These are phyloP conservation scores for Lotus japonicus DNA, from an alignment of 306 rosid genomes.

Conservation along the genomic window DNA sequence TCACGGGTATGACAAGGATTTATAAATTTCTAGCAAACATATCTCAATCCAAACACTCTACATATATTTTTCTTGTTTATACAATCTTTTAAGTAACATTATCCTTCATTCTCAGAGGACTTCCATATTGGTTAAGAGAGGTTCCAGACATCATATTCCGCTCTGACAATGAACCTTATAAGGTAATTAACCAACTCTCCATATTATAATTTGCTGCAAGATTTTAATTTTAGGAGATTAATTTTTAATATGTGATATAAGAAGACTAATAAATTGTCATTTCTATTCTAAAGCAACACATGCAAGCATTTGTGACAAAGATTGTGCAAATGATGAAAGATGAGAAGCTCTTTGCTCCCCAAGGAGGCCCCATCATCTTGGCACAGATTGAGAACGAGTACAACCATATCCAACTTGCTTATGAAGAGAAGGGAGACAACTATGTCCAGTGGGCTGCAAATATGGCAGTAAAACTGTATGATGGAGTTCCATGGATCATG, in stretches of 20 bases:
- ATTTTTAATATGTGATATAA: no score
- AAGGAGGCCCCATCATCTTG: conserved; percentile 90
- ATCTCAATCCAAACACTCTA: no score
- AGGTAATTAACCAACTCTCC: conserved; percentile 32
- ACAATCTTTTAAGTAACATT: no score
- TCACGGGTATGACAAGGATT: conserved; percentile 51
- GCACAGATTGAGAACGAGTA: conserved; percentile 96
- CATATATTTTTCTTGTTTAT: no score
- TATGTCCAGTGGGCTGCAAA: conserved; percentile 88
- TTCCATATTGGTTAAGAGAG: conserved; percentile 92
- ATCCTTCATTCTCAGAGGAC: conserved; percentile 43
- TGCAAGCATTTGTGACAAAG: conserved; percentile 48
- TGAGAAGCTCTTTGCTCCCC: conserved; percentile 60
- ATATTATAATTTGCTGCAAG: background rate
- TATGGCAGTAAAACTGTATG: conserved; percentile 36
- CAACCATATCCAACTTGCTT: conserved; percentile 72
- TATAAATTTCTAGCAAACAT: no score
- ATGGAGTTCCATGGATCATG: conserved; percentile 93
- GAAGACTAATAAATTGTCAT: background rate
- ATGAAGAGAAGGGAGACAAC: conserved; percentile 33
- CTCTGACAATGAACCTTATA: conserved; percentile 54
- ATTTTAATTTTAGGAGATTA: no score
- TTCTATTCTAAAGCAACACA: conserved; percentile 36
- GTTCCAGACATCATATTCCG: conserved; percentile 61
- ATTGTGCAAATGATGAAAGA: conserved; percentile 52